Percentiles rank a stretch among this genome's conserved stretches.
phyloP scores from a whole-genome alignment of 164 flowering plant species.

The Pachysandra terminalis region DNA sequence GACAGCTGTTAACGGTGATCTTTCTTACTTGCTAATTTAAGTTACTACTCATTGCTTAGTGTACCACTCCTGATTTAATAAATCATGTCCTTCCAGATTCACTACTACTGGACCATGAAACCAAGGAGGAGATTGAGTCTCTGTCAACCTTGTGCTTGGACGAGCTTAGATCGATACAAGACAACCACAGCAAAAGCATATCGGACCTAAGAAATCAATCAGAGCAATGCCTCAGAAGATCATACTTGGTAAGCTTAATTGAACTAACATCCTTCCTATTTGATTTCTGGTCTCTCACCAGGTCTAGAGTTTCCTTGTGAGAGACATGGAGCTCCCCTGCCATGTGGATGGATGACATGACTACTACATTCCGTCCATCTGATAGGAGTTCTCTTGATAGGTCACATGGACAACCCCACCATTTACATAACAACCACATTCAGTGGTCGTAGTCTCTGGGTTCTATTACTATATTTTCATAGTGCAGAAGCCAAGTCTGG shows the following conservation, averaged over 20 bases:
- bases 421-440: too few species aligned
- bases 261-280: neutral
- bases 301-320: too few species aligned
- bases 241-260: constrained; percentile 50
- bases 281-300: too few species aligned
- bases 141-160: constrained; percentile 35
- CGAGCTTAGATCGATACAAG: constrained; percentile 39
- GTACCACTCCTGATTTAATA: neutral
- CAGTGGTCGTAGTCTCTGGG: too few species aligned
- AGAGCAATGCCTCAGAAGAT: constrained; percentile 49
- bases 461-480: too few species aligned
- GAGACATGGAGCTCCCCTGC: too few species aligned
- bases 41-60: neutral
- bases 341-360: too few species aligned
- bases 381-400: too few species aligned
- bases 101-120: constrained; percentile 43
- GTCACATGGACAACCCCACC: too few species aligned
- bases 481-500: too few species aligned
- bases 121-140: constrained; percentile 41
- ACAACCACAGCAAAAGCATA: constrained; percentile 37
- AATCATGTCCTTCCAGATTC: constrained; percentile 49
- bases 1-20: constrained; percentile 44
- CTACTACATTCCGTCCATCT: too few species aligned
- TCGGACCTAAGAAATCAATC: constrained; percentile 40
- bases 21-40: neutral